Percentiles rank a stretch among this genome's conserved stretches.
Conservation (phyloP, 495 filamentous ascomycete genomes). For the Aspergillus avenaceus region DNA sequence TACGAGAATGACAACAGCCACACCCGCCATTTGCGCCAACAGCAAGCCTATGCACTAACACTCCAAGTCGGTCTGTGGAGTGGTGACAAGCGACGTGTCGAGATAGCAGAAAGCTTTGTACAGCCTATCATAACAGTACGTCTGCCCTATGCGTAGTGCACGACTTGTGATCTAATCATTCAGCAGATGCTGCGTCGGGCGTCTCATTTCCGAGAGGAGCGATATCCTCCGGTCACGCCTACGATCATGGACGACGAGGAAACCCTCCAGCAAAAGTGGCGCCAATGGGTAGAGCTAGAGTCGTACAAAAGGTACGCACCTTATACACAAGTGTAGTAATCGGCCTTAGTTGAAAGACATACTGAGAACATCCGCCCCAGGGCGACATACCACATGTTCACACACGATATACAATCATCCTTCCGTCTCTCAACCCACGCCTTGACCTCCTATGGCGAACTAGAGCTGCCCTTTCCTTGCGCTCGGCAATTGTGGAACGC, state of each 20-base stretch:
- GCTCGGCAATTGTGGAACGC: conserved; percentile 55
- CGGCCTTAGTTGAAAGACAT: not conserved
- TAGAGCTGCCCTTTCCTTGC: conserved; percentile 55
- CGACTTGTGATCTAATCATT: not conserved
- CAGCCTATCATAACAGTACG: conserved; percentile 45
- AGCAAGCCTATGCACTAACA: conserved; percentile 52
- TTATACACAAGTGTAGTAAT: too few species aligned
- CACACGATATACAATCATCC: conserved; percentile 55
- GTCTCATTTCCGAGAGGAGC: conserved; percentile 28
- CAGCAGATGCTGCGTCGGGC: conserved; percentile 38
- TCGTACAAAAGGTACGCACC: conserved; percentile 46
- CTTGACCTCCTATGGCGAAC: conserved; percentile 59
- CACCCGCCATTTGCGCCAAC: conserved; percentile 49
- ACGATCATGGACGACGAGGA: conserved; percentile 41
- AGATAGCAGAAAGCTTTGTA: conserved; percentile 60
- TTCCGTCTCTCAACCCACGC: conserved; percentile 54
- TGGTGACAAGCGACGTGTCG: conserved; percentile 62
- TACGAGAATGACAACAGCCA: conserved; percentile 54
- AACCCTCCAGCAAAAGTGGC: conserved; percentile 54
- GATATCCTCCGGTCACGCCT: conserved; percentile 42
- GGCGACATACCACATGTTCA: conserved; percentile 52
- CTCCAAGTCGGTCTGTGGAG: conserved; percentile 64
- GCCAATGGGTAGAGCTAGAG: conserved; percentile 51
- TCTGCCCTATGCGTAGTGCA: not conserved
- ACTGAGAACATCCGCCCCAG: conserved; percentile 18